phyloP scores from a whole-genome alignment of 352 stramenopile species.

The Pythium dissimile region DNA sequence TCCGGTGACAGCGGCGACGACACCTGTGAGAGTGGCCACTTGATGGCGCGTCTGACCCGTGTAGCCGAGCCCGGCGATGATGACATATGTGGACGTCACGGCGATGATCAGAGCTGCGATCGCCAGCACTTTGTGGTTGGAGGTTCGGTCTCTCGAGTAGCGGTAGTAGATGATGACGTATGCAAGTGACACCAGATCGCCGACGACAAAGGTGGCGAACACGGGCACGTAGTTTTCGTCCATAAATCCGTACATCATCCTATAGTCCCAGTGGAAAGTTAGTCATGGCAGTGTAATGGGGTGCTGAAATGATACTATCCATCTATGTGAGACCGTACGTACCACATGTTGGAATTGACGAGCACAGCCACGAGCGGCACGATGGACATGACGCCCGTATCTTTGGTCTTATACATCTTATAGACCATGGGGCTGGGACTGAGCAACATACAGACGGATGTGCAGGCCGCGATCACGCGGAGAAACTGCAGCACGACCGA shows the following conservation, averaged over 20 bases:
- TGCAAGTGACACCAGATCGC: constrained; percentile 27
- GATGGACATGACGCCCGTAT: constrained; percentile 38
- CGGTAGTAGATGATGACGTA: constrained; percentile 51
- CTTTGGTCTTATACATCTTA: constrained; percentile 29
- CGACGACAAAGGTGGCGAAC: constrained; percentile 37
- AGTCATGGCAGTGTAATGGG: background rate
- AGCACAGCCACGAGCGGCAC: constrained; percentile 46
- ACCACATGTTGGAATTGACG: constrained; percentile 37
- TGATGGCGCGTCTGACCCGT: constrained; percentile 26
- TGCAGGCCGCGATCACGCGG: constrained; percentile 26
- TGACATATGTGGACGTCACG: constrained; percentile 26
- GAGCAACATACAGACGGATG: constrained; percentile 31
- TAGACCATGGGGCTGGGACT: constrained; percentile 37
- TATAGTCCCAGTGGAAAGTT: too few species aligned
- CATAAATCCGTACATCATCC: constrained; percentile 44
- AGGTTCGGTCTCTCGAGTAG: constrained; percentile 31
- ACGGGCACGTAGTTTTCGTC: constrained; percentile 40
- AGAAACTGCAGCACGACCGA: constrained; percentile 15
- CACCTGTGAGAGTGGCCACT: constrained; percentile 29
- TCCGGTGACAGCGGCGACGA: constrained; percentile 33
- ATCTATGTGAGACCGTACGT: too few species aligned
- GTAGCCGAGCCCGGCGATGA: constrained; percentile 25
- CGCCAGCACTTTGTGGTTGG: constrained; percentile 17
- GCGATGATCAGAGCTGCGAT: constrained; percentile 20
- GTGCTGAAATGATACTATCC: too few species aligned